These are phyloP conservation scores for Coemansia pectinata DNA, from an alignment of 192 early-diverging fungal genomes.

Conservation along the genomic window DNA sequence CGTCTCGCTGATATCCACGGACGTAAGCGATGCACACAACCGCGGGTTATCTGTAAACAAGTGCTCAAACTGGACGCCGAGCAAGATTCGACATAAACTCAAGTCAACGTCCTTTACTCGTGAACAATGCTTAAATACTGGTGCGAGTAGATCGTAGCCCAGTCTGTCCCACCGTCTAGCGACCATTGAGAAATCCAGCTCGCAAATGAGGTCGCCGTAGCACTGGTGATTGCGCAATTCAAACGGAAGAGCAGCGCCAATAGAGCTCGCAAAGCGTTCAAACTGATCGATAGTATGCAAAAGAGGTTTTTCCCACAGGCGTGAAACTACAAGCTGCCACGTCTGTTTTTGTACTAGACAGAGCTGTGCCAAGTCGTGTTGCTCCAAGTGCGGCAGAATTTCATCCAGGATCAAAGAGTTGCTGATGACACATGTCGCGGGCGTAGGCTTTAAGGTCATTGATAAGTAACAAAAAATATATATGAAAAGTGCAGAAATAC, in stretches of 20 bases:
- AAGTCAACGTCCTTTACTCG: slow-evolving; percentile 9
- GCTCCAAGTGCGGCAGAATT: not conserved
- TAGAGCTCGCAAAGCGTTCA: not conserved
- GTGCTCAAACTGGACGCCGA: not conserved
- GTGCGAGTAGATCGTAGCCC: slow-evolving; percentile 4
- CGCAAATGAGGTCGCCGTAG: slow-evolving; percentile 21
- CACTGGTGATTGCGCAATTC: not conserved
- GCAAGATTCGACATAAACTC: slow-evolving; percentile 22
- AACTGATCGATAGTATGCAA: slow-evolving; percentile 12
- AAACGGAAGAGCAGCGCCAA: not conserved
- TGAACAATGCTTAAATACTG: slow-evolving; percentile 9
- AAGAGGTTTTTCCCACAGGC: slow-evolving; percentile 5
- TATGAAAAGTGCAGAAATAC: not conserved
- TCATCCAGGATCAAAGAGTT: not conserved
- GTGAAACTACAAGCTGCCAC: slow-evolving; percentile 15
- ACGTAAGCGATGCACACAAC: slow-evolving; percentile 5
- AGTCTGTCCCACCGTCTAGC: slow-evolving; percentile 28
- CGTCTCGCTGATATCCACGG: slow-evolving; percentile 18
- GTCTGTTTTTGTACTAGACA: slow-evolving; percentile 5
- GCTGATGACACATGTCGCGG: not conserved
- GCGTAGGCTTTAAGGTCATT: not conserved
- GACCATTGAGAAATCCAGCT: slow-evolving; percentile 27
- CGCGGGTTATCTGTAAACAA: not conserved
- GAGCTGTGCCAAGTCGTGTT: not conserved
- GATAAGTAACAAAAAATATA: not conserved